Conservation (phyloP, 805 yeast genomes). For the Pichia cabralensis region DNA sequence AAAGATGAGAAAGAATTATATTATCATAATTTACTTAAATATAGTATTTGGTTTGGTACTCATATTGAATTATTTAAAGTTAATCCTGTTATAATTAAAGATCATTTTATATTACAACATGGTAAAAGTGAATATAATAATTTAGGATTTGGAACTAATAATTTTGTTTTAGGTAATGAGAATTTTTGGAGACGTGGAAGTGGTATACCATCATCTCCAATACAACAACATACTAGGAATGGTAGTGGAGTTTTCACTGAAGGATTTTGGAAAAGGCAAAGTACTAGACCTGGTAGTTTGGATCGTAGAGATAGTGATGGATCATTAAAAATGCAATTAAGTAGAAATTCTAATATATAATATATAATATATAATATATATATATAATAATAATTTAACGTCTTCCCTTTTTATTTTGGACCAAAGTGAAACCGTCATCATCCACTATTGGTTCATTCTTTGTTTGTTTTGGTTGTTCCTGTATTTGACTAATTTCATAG, state of each 20-base stretch:
- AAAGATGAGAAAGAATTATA: conserved; percentile 4
- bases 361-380: background rate
- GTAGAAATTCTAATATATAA: conserved; percentile 1
- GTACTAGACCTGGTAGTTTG: conserved; percentile 7
- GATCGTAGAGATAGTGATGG: conserved; percentile 10
- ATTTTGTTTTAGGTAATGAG: no score
- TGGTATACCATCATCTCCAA: conserved; percentile 14
- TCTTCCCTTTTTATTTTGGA: conserved; percentile 51
- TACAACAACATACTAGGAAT: no score
- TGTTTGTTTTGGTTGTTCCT: no score
- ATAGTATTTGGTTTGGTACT: conserved; percentile 37
- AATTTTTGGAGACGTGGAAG: no score
- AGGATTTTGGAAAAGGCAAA: conserved; percentile 14
- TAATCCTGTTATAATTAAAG: conserved; percentile 9
- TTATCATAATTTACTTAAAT: conserved; percentile 10
- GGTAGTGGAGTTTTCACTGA: conserved; percentile 10
- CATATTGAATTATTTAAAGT: conserved; percentile 34
- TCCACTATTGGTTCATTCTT: conserved; percentile 60
- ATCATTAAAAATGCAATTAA: conserved; percentile 5
- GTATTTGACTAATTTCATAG: conserved; percentile 29
- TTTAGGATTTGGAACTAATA: no score
- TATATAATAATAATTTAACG: conserved; percentile 14
- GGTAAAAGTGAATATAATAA: conserved; percentile 4
- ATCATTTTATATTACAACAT: conserved; percentile 8
- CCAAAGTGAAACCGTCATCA: conserved; percentile 91